Evolutionary conservation across 495 filamentous ascomycete species (phyloP).

Genomic region (Penicillium flavigenum): DNA sequence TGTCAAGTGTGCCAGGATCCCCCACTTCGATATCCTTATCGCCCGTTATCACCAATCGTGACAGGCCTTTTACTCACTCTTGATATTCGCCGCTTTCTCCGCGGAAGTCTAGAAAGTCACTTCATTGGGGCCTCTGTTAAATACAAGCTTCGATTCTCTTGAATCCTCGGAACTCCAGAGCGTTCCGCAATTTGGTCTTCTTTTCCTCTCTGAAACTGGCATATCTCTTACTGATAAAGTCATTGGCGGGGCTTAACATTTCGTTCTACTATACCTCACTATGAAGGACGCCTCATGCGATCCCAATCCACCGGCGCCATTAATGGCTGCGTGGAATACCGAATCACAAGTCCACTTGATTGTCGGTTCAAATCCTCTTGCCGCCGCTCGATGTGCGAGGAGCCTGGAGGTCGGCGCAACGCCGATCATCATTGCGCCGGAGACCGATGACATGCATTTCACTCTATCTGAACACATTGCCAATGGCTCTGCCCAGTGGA

Average conservation of each 20-base stretch:
- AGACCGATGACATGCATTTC: conserved; percentile 63
- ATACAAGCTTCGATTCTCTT: conserved; percentile 1
- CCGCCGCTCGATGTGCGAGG: conserved; percentile 74
- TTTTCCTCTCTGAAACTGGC: background rate
- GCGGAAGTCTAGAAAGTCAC: conserved; percentile 25
- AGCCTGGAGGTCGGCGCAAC: conserved; percentile 84
- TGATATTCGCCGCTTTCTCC: conserved; percentile 29
- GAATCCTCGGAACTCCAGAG: background rate
- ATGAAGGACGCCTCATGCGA: conserved; percentile 40
- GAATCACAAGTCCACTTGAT: conserved; percentile 80
- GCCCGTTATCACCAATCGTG: conserved; percentile 29
- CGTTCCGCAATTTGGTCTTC: conserved; percentile 1
- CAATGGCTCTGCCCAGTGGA: conserved; percentile 68
- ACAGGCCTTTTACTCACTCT: conserved; percentile 28
- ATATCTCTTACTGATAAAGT: background rate
- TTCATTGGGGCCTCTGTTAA: conserved; percentile 10
- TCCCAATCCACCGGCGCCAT: conserved; percentile 35
- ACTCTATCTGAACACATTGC: conserved; percentile 70
- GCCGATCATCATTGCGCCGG: conserved; percentile 78
- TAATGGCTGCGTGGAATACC: conserved; percentile 77
- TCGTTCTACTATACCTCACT: conserved; percentile 19
- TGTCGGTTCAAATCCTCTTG: conserved; percentile 81
- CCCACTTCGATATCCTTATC: conserved; percentile 22
- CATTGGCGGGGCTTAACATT: conserved; percentile 25
- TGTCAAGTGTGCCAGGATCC: background rate